Percentiles rank a stretch among this genome's conserved stretches.
Conservation (phyloP, 2,329 filamentous ascomycete genomes). For the Paramyrothecium roridum region DNA sequence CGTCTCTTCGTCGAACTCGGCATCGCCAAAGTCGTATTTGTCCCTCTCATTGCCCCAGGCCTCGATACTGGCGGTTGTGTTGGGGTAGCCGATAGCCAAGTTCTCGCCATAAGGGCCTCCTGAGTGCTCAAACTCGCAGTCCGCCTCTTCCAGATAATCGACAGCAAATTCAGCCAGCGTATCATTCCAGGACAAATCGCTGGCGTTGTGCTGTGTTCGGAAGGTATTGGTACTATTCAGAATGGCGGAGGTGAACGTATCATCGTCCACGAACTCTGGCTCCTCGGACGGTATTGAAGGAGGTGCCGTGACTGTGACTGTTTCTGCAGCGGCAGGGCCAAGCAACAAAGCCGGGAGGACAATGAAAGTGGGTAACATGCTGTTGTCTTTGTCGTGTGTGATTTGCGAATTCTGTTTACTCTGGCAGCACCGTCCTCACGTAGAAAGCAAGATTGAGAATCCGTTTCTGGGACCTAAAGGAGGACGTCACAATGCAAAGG, state of each 20-base stretch:
- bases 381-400: background rate
- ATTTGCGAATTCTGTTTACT: background rate
- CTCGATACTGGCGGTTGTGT: slow-evolving; percentile 56
- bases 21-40: slow-evolving; percentile 55
- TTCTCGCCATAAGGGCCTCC: slow-evolving; percentile 71
- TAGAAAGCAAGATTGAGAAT: too few species aligned
- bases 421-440: too few species aligned
- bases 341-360: background rate
- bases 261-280: slow-evolving; percentile 24
- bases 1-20: slow-evolving; percentile 55
- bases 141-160: slow-evolving; percentile 39
- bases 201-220: slow-evolving; percentile 60
- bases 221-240: slow-evolving; percentile 66
- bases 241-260: slow-evolving; percentile 48
- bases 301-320: slow-evolving; percentile 27
- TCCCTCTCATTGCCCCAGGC: slow-evolving; percentile 58
- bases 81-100: slow-evolving; percentile 63
- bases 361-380: background rate
- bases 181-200: slow-evolving; percentile 59
- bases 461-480: too few species aligned
- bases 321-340: background rate
- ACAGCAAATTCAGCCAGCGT: slow-evolving; percentile 55
- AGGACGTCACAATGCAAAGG: too few species aligned
- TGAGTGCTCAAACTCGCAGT: slow-evolving; percentile 52
- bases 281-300: slow-evolving; percentile 30